Evolutionary conservation across 176 grass and related monocot species (phyloP).

Genomic region (Ampelocalamus luodianensis): DNA sequence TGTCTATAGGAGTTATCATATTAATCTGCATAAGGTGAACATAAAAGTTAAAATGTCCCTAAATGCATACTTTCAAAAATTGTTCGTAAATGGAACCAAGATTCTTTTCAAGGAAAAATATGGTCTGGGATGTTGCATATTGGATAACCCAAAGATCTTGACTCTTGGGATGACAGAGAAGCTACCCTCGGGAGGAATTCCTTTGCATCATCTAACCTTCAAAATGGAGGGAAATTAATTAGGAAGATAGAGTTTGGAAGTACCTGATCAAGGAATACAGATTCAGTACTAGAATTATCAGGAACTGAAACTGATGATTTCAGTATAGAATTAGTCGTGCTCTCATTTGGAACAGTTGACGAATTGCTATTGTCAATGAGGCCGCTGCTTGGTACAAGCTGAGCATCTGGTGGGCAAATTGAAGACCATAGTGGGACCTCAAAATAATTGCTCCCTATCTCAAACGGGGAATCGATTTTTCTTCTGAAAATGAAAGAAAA

Average conservation of each 20-base stretch:
- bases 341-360: neutral
- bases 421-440: conserved; percentile 52
- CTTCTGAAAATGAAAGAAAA: conserved; percentile 45
- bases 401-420: conserved; percentile 40
- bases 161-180: conserved; percentile 21
- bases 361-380: neutral
- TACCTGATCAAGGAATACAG: conserved; percentile 34
- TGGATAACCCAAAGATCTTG: neutral
- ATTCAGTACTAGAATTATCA: neutral
- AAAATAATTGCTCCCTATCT: conserved; percentile 44
- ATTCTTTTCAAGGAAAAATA: too few relatives aligned
- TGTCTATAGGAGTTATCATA: too few relatives aligned
- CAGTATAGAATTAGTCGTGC: neutral
- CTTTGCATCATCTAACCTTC: conserved; percentile 36
- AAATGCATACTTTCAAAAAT: too few relatives aligned
- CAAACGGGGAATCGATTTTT: conserved; percentile 46
- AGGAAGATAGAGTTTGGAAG: neutral
- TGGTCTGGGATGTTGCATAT: too few relatives aligned
- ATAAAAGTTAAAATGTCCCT: too few relatives aligned
- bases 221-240: neutral
- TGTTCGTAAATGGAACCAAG: too few relatives aligned
- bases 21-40: too few relatives aligned
- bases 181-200: conserved; percentile 1
- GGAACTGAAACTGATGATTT: conserved; percentile 16
- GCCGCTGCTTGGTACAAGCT: conserved; percentile 34